Percentiles rank a stretch among this genome's conserved stretches.
Evolutionary conservation across 768 basidiomycete species (phyloP).

Genomic region (Xerocomellus chrysenteron): DNA sequence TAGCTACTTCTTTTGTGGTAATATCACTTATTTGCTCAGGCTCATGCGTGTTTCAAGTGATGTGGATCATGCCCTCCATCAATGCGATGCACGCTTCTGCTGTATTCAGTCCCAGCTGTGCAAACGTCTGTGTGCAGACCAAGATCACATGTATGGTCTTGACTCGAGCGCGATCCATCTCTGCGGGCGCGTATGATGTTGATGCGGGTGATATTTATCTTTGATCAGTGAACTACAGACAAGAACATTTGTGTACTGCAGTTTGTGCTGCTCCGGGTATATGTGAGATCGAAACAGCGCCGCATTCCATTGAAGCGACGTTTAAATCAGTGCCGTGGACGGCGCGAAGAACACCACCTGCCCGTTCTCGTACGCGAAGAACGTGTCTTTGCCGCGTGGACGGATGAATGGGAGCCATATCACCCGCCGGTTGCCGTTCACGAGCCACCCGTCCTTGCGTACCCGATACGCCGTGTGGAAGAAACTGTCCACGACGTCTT

Average conservation of each 20-base stretch:
- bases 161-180: constrained; percentile 43
- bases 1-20: constrained; percentile 7
- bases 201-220: not conserved
- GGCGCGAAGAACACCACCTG: no score
- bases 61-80: constrained; percentile 44
- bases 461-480: no score
- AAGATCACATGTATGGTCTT: constrained; percentile 55
- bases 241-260: constrained; percentile 48
- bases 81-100: constrained; percentile 52
- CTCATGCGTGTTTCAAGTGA: constrained; percentile 36
- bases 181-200: constrained; percentile 46
- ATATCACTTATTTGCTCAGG: not conserved
- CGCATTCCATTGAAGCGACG: constrained; percentile 59
- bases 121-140: constrained; percentile 47
- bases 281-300: constrained; percentile 58
- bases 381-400: no score
- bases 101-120: constrained; percentile 56
- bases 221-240: constrained; percentile 33
- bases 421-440: no score
- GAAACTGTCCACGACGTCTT: no score
- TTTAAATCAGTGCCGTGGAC: no score
- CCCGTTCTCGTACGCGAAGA: no score
- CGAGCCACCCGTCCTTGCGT: no score
- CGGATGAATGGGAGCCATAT: no score
- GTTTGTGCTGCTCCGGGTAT: constrained; percentile 47